Evolutionary conservation across 306 rosid genomes (phyloP), one percentile per base, ranked within the genome.

Genomic region (Trifolium dubium): DNA sequence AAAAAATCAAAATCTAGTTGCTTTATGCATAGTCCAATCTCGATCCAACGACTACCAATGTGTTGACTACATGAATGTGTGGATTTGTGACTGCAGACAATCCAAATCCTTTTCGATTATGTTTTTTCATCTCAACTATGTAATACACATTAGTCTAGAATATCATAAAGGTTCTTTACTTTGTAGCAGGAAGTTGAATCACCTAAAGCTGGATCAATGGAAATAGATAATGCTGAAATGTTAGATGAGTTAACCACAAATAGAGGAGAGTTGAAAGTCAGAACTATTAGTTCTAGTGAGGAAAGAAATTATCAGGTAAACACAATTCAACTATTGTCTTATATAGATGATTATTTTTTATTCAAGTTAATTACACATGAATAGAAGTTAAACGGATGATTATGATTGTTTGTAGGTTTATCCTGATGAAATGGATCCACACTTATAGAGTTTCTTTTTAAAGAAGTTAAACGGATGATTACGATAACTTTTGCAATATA

Each of bases 241-340:
- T 77, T 93, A 11, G 97, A 93, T 35, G 90, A 81, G 68, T 77
- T 91, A 66, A 89, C 96, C 51, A 93, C 96, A 10, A 83, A 78
- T 18, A 89, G 98, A 82, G 97, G 98, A 50, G 97, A 93, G 79
- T 67, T 93, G 75, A 93, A 90, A 84, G 73, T 90, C 67, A 87
- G 82, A 90, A 73, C 76, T 31, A 43, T 71, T 11, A 90, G 93
- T 86, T 89, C 86, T 54, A 74, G 10, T 0, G 98, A 93, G 63
- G 97, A 93, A 35, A 86, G 85, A 73, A 67, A 60, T 3, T 31
- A 29, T 41, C 92, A 85, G 92, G 95, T 87, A 83, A 64, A 40
- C 11, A 35, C n/a, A 43, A 14, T 59, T 73, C 39, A 50, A 31
- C 10, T 69, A 29, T 55, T 77, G 47, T 19, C 8, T 23, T 28